phyloP scores from a whole-genome alignment of 139 green algal species.

The Eudorina sp. region DNA sequence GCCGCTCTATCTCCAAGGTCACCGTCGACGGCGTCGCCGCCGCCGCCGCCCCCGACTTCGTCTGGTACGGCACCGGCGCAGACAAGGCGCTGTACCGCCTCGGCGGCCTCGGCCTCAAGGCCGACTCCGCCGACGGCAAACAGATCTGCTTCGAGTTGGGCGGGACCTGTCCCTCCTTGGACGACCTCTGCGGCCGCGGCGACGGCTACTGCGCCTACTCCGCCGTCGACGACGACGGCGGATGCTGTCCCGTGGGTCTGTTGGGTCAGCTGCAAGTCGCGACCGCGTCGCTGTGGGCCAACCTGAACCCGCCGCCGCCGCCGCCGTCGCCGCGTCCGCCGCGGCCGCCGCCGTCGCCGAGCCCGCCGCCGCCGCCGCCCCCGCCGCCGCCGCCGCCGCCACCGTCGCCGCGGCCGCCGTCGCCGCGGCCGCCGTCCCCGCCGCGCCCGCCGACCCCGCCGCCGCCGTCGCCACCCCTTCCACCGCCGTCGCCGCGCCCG shows the following conservation, averaged over 20 bases:
- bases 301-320: background rate
- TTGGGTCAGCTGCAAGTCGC: conserved; percentile 4
- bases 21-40: background rate
- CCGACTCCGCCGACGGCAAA: conserved; percentile 17
- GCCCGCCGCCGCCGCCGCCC: background rate
- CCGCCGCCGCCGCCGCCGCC: background rate
- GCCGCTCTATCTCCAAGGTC: background rate
- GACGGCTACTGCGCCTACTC: conserved; percentile 34
- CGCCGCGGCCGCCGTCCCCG: background rate
- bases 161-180: background rate
- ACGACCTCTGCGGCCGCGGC: conserved; percentile 1
- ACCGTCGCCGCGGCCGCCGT: background rate
- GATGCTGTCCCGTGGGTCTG: conserved; percentile 45
- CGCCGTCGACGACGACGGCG: conserved; percentile 35
- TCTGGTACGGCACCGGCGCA: background rate
- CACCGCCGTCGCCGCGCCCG: background rate
- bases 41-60: background rate
- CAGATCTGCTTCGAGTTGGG: conserved; percentile 43
- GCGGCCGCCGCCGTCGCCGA: background rate
- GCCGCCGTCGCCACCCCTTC: too few relatives aligned
- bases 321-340: conserved; percentile 7
- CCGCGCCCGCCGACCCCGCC: background rate
- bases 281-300: background rate
- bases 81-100: conserved; percentile 1
- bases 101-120: conserved; percentile 25